Evolutionary conservation across 306 rosid genomes (phyloP).

Genomic region (Quercus alba): DNA sequence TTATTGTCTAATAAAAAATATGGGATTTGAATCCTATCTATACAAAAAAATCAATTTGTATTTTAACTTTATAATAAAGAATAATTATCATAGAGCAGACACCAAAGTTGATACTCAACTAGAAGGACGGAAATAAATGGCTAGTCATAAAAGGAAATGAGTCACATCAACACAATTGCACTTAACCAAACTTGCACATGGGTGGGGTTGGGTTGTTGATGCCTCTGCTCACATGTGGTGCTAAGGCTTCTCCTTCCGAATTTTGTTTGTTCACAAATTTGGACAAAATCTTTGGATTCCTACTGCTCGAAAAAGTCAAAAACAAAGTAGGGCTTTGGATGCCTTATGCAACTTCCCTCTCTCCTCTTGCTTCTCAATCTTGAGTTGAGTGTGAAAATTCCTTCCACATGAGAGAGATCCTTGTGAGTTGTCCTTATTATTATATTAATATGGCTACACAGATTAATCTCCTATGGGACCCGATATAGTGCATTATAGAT

Average conservation of each 20-base stretch:
- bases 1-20: too few relatives aligned
- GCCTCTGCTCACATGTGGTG: slow-evolving; percentile 23
- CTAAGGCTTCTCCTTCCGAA: background rate
- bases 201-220: slow-evolving; percentile 46
- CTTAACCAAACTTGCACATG: slow-evolving; percentile 38
- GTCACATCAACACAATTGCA: slow-evolving; percentile 38
- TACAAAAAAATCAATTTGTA: too few relatives aligned
- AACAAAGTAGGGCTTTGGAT: slow-evolving; percentile 14
- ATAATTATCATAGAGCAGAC: fast-evolving
- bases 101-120: background rate
- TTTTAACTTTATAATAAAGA: too few relatives aligned
- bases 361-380: background rate
- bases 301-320: background rate
- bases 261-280: background rate
- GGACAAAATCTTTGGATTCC: slow-evolving; percentile 45
- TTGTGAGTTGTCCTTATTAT: background rate
- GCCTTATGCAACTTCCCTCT: background rate
- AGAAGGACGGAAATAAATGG: background rate
- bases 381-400: background rate
- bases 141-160: background rate
- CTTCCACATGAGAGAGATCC: background rate
- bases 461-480: too few relatives aligned
- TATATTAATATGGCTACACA: too few relatives aligned
- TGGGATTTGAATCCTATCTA: too few relatives aligned
- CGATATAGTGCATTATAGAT: too few relatives aligned